Conservation (phyloP, 768 basidiomycete species). For the Agrocybe pediades region DNA sequence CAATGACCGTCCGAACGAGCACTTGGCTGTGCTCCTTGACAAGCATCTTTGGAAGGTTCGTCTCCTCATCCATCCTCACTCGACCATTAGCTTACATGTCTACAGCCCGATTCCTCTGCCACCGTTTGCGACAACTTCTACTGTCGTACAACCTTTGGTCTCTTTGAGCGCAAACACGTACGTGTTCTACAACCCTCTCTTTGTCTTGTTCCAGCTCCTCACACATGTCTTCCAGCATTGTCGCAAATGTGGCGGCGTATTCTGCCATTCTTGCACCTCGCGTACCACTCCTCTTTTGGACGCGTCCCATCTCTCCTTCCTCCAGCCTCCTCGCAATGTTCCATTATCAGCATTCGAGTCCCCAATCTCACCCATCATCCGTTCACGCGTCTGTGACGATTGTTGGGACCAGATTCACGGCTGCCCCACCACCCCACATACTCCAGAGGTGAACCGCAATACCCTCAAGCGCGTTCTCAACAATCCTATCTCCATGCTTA, state of each 20-base stretch:
- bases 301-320: slow-evolving; percentile 67
- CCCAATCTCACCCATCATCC: slow-evolving; percentile 57
- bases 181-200: slow-evolving; percentile 34
- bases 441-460: slow-evolving; percentile 36
- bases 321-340: slow-evolving; percentile 70
- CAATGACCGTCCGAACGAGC: slow-evolving; percentile 56
- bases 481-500: slow-evolving; percentile 41
- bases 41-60: slow-evolving; percentile 75
- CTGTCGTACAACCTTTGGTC: slow-evolving; percentile 63
- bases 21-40: slow-evolving; percentile 75
- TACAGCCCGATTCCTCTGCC: slow-evolving; percentile 65
- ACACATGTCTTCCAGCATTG: slow-evolving; percentile 58
- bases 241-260: slow-evolving; percentile 82
- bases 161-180: slow-evolving; percentile 78
- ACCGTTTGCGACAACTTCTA: slow-evolving; percentile 72
- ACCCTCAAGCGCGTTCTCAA: slow-evolving; percentile 36
- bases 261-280: slow-evolving; percentile 64
- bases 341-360: slow-evolving; percentile 59
- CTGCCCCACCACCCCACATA: slow-evolving; percentile 43
- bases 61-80: neutral
- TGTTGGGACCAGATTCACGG: slow-evolving; percentile 79
- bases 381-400: slow-evolving; percentile 73
- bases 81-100: slow-evolving; percentile 14
- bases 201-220: neutral
- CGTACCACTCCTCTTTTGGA: slow-evolving; percentile 68